Percentiles rank a stretch among this genome's conserved stretches.
These are phyloP conservation scores for Nakazawaea sp. DNA, from an alignment of 805 yeast genomes.

Conservation along the genomic window DNA sequence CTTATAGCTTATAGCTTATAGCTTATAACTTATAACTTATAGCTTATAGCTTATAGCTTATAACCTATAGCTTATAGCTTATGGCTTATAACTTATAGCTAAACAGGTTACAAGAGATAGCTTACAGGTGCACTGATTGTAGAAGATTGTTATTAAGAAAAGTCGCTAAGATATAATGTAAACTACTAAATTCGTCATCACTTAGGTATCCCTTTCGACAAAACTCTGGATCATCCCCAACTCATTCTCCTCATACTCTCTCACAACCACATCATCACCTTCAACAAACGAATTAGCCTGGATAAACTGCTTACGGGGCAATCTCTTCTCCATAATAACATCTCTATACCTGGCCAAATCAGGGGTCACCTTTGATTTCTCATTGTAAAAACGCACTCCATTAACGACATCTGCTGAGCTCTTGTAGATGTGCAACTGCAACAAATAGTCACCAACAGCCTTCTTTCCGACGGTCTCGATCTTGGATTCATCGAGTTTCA, in stretches of 20 bases:
- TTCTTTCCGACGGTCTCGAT: conserved; percentile 65
- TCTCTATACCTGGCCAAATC: conserved; percentile 63
- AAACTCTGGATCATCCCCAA: conserved; percentile 77
- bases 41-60: too few relatives aligned
- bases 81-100: too few relatives aligned
- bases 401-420: conserved; percentile 63
- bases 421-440: conserved; percentile 71
- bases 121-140: too few relatives aligned
- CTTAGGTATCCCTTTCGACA: conserved; percentile 44
- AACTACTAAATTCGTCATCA: too few relatives aligned
- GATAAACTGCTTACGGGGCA: conserved; percentile 78
- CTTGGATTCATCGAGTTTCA: conserved; percentile 53
- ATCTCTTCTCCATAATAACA: conserved; percentile 59
- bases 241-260: conserved; percentile 68
- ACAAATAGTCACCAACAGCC: conserved; percentile 65
- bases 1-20: too few relatives aligned
- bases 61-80: too few relatives aligned
- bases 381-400: conserved; percentile 59
- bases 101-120: too few relatives aligned
- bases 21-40: too few relatives aligned
- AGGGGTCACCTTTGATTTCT: conserved; percentile 60
- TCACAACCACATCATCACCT: conserved; percentile 40
- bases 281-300: conserved; percentile 68
- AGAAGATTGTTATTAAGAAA: too few relatives aligned
- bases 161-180: too few relatives aligned